These are phyloP conservation scores for Phenoliferia sp. DNA, from an alignment of 1,284 basidiomycete species.

Conservation along the genomic window DNA sequence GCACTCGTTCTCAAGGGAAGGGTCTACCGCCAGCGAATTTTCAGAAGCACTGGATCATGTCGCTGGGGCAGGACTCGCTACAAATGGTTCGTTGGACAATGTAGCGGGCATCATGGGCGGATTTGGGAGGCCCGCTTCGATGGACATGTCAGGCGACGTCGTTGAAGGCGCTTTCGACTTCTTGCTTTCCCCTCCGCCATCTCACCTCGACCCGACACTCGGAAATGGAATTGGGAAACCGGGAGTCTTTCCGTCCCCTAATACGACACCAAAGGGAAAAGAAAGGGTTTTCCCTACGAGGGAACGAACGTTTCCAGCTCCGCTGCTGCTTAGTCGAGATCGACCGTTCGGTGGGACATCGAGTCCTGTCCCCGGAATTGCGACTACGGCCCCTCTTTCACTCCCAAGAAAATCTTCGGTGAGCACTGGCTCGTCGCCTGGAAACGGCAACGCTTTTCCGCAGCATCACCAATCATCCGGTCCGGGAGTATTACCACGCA, in stretches of 20 bases:
- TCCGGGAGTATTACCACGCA: neutral
- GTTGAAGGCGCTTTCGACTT: constrained; percentile 5
- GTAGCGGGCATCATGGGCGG: neutral
- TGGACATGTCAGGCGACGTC: constrained; percentile 4
- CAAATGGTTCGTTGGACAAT: no score
- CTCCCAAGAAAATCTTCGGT: constrained; percentile 15
- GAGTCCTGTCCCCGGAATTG: constrained; percentile 10
- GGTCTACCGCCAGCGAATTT: constrained; percentile 2
- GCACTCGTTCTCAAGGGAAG: neutral
- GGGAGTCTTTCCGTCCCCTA: no score
- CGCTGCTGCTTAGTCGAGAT: constrained; percentile 20
- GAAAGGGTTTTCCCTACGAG: neutral
- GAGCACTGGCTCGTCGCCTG: neutral
- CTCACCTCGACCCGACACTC: no score
- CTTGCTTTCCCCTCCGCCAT: constrained; percentile 17
- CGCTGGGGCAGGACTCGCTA: no score
- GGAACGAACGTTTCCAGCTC: constrained; percentile 28
- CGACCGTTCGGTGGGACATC: constrained; percentile 2
- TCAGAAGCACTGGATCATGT: constrained; percentile 10
- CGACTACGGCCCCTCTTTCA: constrained; percentile 8
- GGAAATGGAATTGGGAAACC: no score
- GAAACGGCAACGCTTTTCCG: neutral
- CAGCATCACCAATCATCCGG: neutral
- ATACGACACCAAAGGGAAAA: neutral
- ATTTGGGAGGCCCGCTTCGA: constrained; percentile 5